Evolutionary conservation across 1,284 basidiomycete species (phyloP), one percentile per base, ranked within the genome.

Genomic region (Ustilago nuda): DNA sequence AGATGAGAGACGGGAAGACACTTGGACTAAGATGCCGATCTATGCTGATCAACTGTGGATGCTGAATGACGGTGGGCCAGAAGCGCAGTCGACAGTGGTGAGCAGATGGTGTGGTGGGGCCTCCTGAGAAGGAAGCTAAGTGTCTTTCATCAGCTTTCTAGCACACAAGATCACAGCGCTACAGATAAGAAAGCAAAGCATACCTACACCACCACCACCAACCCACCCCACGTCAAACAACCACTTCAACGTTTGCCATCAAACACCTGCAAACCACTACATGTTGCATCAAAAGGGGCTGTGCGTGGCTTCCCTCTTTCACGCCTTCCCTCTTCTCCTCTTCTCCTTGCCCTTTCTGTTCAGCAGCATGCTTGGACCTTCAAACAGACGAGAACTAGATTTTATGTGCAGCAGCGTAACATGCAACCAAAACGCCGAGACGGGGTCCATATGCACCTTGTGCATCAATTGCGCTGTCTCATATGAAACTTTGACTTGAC

Each of bases 391-490:
- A 13, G 9, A 37, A 9, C 36, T 37, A 13, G 13, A 13, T 37
- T 13, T 27, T 17, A 8, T 6, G 30, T 50, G 48, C 48, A 50
- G 17, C 23, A 17, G 50, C 50, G 7, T 52, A 19, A 19, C 53
- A 55, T 36, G 53, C 33, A 30, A 30, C 3, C 19, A 37, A 41
- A 37, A 55, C 53, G 36, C 53, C 53, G 32, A 55, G 37, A 39
- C 19, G n/a, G n/a, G 52, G 11, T 23, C 13, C 11, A 11, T 17
- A 36, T 54, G 53, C 37, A 41, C 30, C 48, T 15, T 11, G 30
- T 50, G 48, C 48, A 50, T 50, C 48, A 30, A 30, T 32, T 39
- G 27, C 48, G 27, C 27, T 50, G 27, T 32, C 15, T 32, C 27
- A 33, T 53, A n/a, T 27, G n/a, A 33, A 46, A 19, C 41, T 48